Base-by-base conservation (phyloP, 768 basidiomycete genomes). In the Suillus tomentosus region DNA sequence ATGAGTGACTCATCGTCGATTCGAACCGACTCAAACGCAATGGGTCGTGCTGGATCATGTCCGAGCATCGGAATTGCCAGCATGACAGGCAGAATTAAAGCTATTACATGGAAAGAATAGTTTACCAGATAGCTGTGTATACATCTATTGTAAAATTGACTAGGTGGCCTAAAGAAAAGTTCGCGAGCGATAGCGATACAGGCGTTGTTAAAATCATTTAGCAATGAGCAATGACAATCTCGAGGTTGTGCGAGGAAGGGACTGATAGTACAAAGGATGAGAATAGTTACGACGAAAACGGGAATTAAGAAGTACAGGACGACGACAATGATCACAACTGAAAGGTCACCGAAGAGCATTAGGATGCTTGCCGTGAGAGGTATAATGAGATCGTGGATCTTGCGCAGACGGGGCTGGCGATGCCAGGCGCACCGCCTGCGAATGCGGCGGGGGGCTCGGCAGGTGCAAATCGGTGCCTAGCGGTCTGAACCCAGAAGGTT, bases 401-500 rank as follows among this genome's bases (percentile, higher is more conserved):
- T 69, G 77, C 65, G 71, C 75, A 68, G 70, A 74, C 73, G 74
- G 79, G 47, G 73, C 73, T 54, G 79, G 80, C 61, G 84, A 82
- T 47, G 80, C 73, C 55, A 79, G 75, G 48, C 84, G 83, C 36
- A 80, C 70, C 48, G 70, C 72, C 61, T 73, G 75, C 47, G 76
- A 78, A 40, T 79, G 76, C 40, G 81, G 81, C 14, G 77, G 67
- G 34, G 82, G 80, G 65, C 81, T 80, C 14, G 82, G 79, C 63
- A 83, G 81, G 72, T 83, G 84, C 64, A 82, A 81, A 66, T 81
- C 81, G 64, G 83, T 80, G 37, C 78, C 78, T 58, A 82, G 75
- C 43, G 83, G 76, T 62, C 76, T 77, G 72, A 80, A 85, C 19
- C 79, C 79, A 67, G 84, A 85, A 27, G 86, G 81, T 55, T 88